These are phyloP conservation scores for Cicer arietinum DNA, from an alignment of 306 rosid species.

Conservation along the genomic window DNA sequence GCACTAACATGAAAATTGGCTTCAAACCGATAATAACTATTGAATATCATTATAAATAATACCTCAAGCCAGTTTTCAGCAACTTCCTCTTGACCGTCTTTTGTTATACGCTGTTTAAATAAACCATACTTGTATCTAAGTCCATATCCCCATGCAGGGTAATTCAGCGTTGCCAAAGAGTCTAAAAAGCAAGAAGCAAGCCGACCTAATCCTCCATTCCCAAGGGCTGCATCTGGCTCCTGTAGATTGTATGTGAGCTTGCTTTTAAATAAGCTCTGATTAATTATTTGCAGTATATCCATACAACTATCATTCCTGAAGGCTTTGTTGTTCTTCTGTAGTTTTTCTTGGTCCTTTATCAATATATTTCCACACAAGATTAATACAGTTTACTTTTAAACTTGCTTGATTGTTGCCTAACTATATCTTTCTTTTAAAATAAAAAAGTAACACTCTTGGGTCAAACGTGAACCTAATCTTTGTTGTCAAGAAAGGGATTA, in stretches of 20 bases:
- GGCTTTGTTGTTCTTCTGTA: slow-evolving; percentile 18
- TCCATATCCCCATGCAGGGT: slow-evolving; percentile 99
- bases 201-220: slow-evolving; percentile 95
- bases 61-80: slow-evolving; percentile 99
- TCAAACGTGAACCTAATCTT: slow-evolving; percentile 24
- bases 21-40: slow-evolving; percentile 2
- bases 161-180: slow-evolving; percentile 91
- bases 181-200: slow-evolving; percentile 98
- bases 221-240: slow-evolving; percentile 99
- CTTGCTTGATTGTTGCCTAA: slow-evolving; percentile 18
- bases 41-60: slow-evolving; percentile 25
- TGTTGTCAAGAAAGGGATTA: slow-evolving; percentile 28
- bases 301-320: slow-evolving; percentile 12
- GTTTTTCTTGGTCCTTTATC: slow-evolving; percentile 16
- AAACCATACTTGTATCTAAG: slow-evolving; percentile 91
- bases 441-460: not conserved
- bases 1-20: slow-evolving; percentile 31
- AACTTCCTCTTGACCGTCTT: slow-evolving; percentile 90
- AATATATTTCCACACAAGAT: slow-evolving; percentile 35
- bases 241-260: slow-evolving; percentile 40
- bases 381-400: slow-evolving; percentile 27
- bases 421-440: not conserved
- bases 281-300: slow-evolving; percentile 23
- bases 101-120: slow-evolving; percentile 83
- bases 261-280: slow-evolving; percentile 21